phyloP scores from a whole-genome alignment of 352 stramenopile species.

The Pilasporangium apinafurcum region DNA sequence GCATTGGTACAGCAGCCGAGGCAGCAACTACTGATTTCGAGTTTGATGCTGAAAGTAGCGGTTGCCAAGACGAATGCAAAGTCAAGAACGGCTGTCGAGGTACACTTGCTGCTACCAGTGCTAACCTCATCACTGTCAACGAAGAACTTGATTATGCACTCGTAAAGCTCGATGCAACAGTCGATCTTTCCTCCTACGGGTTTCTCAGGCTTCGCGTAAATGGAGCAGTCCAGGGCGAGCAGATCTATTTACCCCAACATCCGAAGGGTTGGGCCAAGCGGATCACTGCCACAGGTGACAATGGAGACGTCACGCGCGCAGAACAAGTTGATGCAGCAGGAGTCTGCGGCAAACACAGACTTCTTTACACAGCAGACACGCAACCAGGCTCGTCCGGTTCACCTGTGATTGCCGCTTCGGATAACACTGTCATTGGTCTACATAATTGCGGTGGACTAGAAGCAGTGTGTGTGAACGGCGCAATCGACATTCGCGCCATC shows the following conservation, averaged over 20 bases:
- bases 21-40: conserved; percentile 20
- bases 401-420: conserved; percentile 23
- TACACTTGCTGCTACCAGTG: conserved; percentile 13
- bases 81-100: conserved; percentile 11
- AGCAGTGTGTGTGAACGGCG: conserved; percentile 18
- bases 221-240: conserved; percentile 16
- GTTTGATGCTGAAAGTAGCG: conserved; percentile 25
- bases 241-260: conserved; percentile 49
- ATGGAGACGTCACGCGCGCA: conserved; percentile 11
- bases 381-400: conserved; percentile 31
- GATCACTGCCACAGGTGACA: conserved; percentile 19
- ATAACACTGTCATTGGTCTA: conserved; percentile 39
- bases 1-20: conserved; percentile 14
- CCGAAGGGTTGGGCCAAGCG: conserved; percentile 24
- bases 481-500: conserved; percentile 23
- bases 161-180: conserved; percentile 20
- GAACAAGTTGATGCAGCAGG: conserved; percentile 12
- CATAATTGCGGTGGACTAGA: conserved; percentile 35
- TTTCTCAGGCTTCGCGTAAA: conserved; percentile 22
- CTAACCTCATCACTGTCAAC: conserved; percentile 15
- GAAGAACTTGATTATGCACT: conserved; percentile 30
- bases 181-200: conserved; percentile 19
- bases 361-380: conserved; percentile 40
- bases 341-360: conserved; percentile 19
- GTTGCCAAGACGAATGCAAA: conserved; percentile 21